Base-by-base conservation (phyloP, 768 basidiomycete species). In the Podaxis sp. region DNA sequence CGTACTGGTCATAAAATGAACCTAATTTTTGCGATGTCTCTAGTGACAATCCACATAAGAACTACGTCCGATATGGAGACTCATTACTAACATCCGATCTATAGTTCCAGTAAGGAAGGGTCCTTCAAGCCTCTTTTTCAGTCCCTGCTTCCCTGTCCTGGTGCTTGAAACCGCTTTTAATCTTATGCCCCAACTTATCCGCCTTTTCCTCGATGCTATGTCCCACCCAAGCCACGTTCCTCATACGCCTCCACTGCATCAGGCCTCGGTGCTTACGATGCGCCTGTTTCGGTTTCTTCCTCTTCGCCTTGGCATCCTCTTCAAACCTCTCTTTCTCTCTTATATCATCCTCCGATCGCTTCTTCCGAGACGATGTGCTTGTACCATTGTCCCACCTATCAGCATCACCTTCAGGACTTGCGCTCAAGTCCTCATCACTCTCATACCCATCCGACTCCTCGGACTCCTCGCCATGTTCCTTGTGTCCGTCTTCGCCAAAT, bases 221-320 rank as follows among this genome's bases (percentile, higher is more conserved):
- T 61, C 82, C 84, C 50, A 85, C 67, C 80, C 83, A 86, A 51
- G 79, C 80, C 27, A 85, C 75, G 17, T 85, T 87, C 59, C 87
- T 75, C 59, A 77, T 78, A 6, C 78, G 79, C 64, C 82, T 81
- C 72, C 81, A 81, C 71, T 88, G 86, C 84, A 88, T 85, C 53
- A 89, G 70, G 2, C 87, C 86, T 4, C 84, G 80, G 68, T 89
- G 82, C 66, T 85, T 81, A 52, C 77, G 71, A 66, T 82, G 80
- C 62, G 83, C 68, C 66, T 81, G 77, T 43, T 73, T 74, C 12
- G 57, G 46, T 29, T 17, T 33, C 29, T 49, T 51, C 47, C 57
- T 49, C 22, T 59, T 47, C 33, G 57, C 29, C 8, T 50, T 36
- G 5, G 57, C 57, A 49, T 59, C 57, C 17, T 27, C 46, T 12